These are phyloP conservation scores for Fusarium xyrophilum DNA, from an alignment of 2,329 filamentous ascomycete species.

Conservation along the genomic window DNA sequence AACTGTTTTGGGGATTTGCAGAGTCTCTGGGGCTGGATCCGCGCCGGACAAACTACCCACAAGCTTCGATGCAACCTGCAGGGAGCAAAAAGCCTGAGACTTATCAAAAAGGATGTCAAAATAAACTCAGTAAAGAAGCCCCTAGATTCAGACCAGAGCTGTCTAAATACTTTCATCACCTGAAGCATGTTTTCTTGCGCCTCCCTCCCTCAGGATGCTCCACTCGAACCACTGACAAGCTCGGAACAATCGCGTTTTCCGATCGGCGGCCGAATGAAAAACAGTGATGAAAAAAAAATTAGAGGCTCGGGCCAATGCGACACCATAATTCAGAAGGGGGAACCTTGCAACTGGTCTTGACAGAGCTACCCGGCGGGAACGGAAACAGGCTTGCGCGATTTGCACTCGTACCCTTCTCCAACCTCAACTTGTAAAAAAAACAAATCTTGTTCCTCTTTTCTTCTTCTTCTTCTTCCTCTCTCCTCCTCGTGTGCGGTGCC, in stretches of 20 bases:
- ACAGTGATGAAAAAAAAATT: slow-evolving; percentile 17
- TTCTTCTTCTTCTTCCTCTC: slow-evolving; percentile 1
- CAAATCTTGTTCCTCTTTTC: not conserved
- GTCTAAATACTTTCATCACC: not conserved
- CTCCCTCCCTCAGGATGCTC: not conserved
- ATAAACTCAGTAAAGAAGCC: not conserved
- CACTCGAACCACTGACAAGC: slow-evolving; percentile 26
- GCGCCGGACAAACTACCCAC: no score
- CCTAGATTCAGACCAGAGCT: not conserved
- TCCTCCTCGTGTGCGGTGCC: slow-evolving; percentile 19
- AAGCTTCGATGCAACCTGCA: slow-evolving; percentile 8
- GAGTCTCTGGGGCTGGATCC: slow-evolving; percentile 31
- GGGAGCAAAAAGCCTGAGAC: not conserved
- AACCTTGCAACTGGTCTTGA: not conserved
- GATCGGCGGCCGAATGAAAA: slow-evolving; percentile 35
- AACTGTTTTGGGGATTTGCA: slow-evolving; percentile 47
- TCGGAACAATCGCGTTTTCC: slow-evolving; percentile 39
- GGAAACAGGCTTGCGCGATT: slow-evolving; percentile 37
- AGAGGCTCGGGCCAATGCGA: slow-evolving; percentile 32
- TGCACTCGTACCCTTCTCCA: slow-evolving; percentile 17
- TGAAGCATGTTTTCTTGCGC: no score
- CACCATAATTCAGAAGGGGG: slow-evolving; percentile 14
- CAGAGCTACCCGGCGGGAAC: slow-evolving; percentile 14
- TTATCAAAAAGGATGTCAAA: not conserved
- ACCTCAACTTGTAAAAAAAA: not conserved